Evolutionary conservation across 345 rosid species (phyloP).

Genomic region (Trapa incisa): DNA sequence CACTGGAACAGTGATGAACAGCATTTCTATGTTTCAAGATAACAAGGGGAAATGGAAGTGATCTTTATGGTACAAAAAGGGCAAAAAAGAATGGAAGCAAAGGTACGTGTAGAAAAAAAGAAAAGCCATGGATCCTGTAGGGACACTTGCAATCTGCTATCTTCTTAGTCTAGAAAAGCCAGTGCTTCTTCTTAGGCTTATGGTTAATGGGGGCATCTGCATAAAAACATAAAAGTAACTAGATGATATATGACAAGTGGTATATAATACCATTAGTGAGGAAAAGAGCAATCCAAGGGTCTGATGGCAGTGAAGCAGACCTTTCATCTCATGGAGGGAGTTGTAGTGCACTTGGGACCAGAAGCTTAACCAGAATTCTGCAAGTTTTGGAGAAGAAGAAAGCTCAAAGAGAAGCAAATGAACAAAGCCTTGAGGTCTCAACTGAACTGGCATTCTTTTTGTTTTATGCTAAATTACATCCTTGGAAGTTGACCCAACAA

Average conservation of each 20-base stretch:
- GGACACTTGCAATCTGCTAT: not conserved
- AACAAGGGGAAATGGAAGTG: not conserved
- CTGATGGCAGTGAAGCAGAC: conserved; percentile 15
- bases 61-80: not conserved
- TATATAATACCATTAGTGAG: not conserved
- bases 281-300: not conserved
- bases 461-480: no score
- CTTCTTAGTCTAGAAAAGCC: conserved; percentile 56
- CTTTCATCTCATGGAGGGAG: conserved; percentile 71
- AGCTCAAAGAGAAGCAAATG: not conserved
- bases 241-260: not conserved
- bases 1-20: not conserved
- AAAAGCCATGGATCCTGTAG: not conserved
- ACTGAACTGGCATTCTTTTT: no score
- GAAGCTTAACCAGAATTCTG: conserved; percentile 96
- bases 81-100: not conserved
- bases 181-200: conserved; percentile 83
- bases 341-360: conserved; percentile 98
- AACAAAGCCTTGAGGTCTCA: not conserved
- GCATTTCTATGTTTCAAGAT: not conserved
- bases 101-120: no score
- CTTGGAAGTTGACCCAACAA: no score
- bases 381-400: conserved; percentile 14
- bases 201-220: conserved; percentile 56
- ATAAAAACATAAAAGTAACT: not conserved